phyloP scores from a whole-genome alignment of 2,329 filamentous ascomycete genomes.

The Clonostachys rosea region DNA sequence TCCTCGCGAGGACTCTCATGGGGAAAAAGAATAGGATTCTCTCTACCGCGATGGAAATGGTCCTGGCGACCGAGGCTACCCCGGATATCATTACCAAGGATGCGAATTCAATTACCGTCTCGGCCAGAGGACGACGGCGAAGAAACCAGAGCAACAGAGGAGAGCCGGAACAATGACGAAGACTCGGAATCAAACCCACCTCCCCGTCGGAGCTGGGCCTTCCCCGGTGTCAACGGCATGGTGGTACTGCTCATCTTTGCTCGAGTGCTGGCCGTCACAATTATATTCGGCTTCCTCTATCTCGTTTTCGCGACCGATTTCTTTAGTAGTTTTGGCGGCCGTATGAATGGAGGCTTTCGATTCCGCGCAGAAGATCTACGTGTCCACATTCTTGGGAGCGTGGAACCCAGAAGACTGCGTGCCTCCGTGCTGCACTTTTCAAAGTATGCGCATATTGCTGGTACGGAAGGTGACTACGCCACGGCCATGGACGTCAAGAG shows the following conservation, averaged over 20 bases:
- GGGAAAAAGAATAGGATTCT: constrained; percentile 51
- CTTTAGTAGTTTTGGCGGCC: constrained; percentile 61
- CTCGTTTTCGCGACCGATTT: constrained; percentile 82
- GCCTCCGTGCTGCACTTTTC: constrained; percentile 75
- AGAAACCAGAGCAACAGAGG: constrained; percentile 11
- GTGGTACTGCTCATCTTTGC: constrained; percentile 59
- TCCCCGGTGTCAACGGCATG: constrained; percentile 34
- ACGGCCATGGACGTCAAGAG: constrained; percentile 80
- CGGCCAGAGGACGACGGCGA: constrained; percentile 2
- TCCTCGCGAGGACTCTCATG: constrained; percentile 38
- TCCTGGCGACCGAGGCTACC: constrained; percentile 49
- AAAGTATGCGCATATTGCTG: constrained; percentile 82
- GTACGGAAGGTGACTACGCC: constrained; percentile 88
- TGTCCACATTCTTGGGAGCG: constrained; percentile 65
- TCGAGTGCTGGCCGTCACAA: constrained; percentile 67
- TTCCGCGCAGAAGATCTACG: constrained; percentile 84
- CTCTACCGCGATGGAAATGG: constrained; percentile 50
- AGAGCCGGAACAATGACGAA: constrained; percentile 15
- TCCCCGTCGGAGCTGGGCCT: constrained; percentile 9
- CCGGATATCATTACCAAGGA: constrained; percentile 30
- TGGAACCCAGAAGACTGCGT: constrained; percentile 66
- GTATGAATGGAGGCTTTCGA: constrained; percentile 58
- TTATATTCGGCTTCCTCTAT: constrained; percentile 77
- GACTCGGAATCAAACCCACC: constrained; percentile 2
- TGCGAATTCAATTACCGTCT: constrained; percentile 41